Percentiles rank a stretch among this genome's conserved stretches.
Evolutionary conservation across 306 rosid species (phyloP).

Genomic region (Prunus armeniaca): DNA sequence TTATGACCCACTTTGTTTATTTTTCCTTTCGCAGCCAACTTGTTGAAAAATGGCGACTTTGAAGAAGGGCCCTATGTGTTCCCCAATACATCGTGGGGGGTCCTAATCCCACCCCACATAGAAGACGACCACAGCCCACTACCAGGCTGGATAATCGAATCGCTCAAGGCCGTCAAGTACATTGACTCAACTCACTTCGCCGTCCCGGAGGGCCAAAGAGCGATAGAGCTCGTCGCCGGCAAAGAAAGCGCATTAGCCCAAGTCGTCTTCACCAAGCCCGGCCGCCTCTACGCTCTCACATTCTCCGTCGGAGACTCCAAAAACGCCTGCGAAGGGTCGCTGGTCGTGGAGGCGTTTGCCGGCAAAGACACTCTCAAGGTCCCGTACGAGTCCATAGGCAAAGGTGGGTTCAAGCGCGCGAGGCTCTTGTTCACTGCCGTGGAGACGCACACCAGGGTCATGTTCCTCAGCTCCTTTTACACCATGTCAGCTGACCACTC

Average conservation of each 20-base stretch:
- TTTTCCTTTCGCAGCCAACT: constrained; percentile 41
- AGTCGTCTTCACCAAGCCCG: constrained; percentile 40
- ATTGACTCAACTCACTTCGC: constrained; percentile 61
- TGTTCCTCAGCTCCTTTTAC: constrained; percentile 62
- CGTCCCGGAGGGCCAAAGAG: constrained; percentile 66
- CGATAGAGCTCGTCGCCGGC: constrained; percentile 75
- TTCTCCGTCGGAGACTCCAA: constrained; percentile 74
- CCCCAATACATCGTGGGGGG: constrained; percentile 58
- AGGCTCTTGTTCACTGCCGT: constrained; percentile 55
- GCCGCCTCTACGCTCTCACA: constrained; percentile 51
- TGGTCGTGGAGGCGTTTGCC: constrained; percentile 65
- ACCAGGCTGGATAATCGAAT: constrained; percentile 84
- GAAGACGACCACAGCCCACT: constrained; percentile 68
- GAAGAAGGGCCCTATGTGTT: constrained; percentile 75
- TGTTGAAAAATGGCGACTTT: constrained; percentile 70
- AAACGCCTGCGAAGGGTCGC: constrained; percentile 58
- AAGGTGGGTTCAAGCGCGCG: constrained; percentile 53
- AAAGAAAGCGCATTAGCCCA: constrained; percentile 78
- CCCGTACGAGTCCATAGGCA: constrained; percentile 53
- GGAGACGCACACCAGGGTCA: constrained; percentile 43
- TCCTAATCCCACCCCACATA: constrained; percentile 65
- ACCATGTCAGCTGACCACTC: constrained; percentile 61
- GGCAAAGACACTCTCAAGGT: constrained; percentile 44
- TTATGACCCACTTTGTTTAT: neutral
- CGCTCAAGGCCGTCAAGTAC: constrained; percentile 84